phyloP scores from a whole-genome alignment of 2,329 filamentous ascomycete genomes.

The Botrytis hyacinthi region DNA sequence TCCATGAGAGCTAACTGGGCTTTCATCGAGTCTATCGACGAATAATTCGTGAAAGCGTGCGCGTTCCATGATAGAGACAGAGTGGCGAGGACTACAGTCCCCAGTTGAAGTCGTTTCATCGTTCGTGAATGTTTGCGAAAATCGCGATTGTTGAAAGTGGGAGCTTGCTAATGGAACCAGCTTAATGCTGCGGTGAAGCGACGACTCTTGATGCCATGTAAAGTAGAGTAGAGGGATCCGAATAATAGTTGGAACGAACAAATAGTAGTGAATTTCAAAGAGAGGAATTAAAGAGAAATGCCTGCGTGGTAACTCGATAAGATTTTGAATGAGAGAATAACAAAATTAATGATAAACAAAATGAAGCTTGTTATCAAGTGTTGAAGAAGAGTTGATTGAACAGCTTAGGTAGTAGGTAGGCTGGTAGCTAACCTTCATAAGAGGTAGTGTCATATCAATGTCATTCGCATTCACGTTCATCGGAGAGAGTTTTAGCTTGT shows the following conservation, averaged over 20 bases:
- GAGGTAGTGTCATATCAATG: neutral
- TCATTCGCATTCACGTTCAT: neutral
- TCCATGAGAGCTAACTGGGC: constrained; percentile 69
- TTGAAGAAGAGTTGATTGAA: constrained; percentile 5
- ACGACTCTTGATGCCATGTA: constrained; percentile 19
- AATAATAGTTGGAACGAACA: neutral
- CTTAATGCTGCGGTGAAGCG: constrained; percentile 19
- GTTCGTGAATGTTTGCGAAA: constrained; percentile 2
- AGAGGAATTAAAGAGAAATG: neutral
- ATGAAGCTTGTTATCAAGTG: neutral
- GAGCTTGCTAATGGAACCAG: constrained; percentile 19
- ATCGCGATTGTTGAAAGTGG: constrained; percentile 22
- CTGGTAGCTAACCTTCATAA: too few species aligned
- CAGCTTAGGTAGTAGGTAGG: neutral
- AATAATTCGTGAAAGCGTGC: constrained; percentile 53
- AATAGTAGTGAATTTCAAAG: neutral
- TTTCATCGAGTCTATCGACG: constrained; percentile 58
- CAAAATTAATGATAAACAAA: neutral
- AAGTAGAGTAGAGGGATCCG: neutral
- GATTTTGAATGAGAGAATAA: neutral
- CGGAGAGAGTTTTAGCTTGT: neutral
- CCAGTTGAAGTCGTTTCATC: constrained; percentile 33
- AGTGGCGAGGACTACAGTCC: constrained; percentile 31
- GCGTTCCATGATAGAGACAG: constrained; percentile 45
- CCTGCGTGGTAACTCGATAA: neutral